These are phyloP conservation scores for Tetracentron sinense DNA, from an alignment of 164 flowering plant species.

Conservation along the genomic window DNA sequence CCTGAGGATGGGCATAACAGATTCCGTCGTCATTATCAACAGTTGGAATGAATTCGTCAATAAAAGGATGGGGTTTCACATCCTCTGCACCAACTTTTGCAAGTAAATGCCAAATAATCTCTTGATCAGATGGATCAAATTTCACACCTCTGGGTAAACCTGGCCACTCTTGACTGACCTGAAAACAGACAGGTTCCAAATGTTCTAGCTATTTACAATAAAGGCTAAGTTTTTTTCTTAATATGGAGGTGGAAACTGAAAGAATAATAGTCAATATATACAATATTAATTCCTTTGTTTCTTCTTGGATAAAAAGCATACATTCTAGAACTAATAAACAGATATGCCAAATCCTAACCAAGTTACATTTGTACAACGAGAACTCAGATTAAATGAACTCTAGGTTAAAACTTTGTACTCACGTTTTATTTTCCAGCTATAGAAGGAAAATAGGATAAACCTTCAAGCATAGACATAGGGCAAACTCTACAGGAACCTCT, in stretches of 20 bases:
- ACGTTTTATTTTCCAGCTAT: too few species aligned
- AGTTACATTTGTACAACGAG: too few species aligned
- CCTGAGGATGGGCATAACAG: slow-evolving; percentile 85
- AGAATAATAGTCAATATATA: too few species aligned
- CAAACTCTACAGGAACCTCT: too few species aligned
- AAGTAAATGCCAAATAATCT: slow-evolving; percentile 79
- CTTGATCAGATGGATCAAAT: slow-evolving; percentile 92
- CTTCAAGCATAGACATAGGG: too few species aligned
- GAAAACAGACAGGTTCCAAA: slow-evolving; percentile 9
- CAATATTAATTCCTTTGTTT: too few species aligned
- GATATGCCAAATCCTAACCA: too few species aligned
- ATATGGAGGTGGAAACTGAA: not conserved
- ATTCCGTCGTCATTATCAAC: slow-evolving; percentile 76
- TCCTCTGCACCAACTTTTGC: slow-evolving; percentile 53
- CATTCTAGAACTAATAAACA: too few species aligned
- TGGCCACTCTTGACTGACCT: slow-evolving; percentile 74
- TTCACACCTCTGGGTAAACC: slow-evolving; percentile 92
- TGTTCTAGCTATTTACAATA: not conserved
- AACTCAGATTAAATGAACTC: too few species aligned
- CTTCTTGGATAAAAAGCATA: too few species aligned
- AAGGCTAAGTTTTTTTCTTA: not conserved
- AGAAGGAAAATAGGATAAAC: too few species aligned
- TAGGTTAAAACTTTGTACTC: too few species aligned
- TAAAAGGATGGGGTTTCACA: slow-evolving; percentile 67
- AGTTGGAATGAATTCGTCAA: slow-evolving; percentile 78